phyloP scores from a whole-genome alignment of 345 rosid species.

The Orychophragmus violaceus region DNA sequence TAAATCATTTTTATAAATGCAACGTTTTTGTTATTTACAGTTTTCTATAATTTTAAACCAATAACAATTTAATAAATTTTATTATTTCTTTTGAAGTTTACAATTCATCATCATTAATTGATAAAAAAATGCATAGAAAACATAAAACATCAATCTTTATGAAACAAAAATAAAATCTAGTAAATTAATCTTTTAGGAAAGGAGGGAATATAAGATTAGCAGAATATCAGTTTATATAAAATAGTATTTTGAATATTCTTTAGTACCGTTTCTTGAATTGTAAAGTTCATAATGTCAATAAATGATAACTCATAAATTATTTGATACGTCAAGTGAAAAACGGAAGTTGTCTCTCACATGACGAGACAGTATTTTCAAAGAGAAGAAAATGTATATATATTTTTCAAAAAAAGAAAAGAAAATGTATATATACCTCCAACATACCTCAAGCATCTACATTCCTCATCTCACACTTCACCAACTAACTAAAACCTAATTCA shows the following conservation, averaged over 20 bases:
- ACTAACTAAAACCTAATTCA: slow-evolving; percentile 19
- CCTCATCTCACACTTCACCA: slow-evolving; percentile 15
- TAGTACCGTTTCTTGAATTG: not conserved
- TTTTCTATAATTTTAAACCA: too few relatives aligned
- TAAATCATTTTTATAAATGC: too few relatives aligned
- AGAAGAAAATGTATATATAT: slow-evolving; percentile 5
- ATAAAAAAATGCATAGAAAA: too few relatives aligned
- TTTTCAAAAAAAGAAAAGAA: too few relatives aligned
- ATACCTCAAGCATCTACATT: slow-evolving; percentile 15
- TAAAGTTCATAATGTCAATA: not conserved
- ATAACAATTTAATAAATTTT: too few relatives aligned
- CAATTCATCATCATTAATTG: too few relatives aligned
- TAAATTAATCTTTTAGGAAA: too few relatives aligned
- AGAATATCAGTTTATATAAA: not conserved
- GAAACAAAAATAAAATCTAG: too few relatives aligned
- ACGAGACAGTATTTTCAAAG: not conserved
- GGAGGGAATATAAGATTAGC: not conserved
- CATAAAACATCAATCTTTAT: too few relatives aligned
- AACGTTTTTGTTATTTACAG: too few relatives aligned
- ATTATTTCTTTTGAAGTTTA: too few relatives aligned
- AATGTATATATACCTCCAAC: slow-evolving; percentile 8
- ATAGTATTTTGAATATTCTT: not conserved
- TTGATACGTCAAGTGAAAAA: slow-evolving; percentile 1
- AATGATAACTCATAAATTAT: not conserved
- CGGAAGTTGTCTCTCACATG: slow-evolving; percentile 26